Evolutionary conservation across 768 basidiomycete genomes (phyloP), one percentile per base, ranked within the genome.

Genomic region (Glaciozyma martinii): DNA sequence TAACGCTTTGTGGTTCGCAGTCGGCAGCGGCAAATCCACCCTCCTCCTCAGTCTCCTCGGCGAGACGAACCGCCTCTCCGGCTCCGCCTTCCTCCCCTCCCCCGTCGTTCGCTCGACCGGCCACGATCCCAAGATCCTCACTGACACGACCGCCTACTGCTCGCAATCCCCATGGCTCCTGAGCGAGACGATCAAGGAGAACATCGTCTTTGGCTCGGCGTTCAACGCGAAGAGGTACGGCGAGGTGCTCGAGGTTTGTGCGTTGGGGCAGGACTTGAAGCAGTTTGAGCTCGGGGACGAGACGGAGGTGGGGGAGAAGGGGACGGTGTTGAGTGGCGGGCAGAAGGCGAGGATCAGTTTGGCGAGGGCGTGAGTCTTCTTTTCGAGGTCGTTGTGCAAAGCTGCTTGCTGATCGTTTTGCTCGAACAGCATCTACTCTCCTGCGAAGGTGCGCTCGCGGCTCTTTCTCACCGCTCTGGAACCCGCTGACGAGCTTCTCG

Each of bases 141-240:
- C 30, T 84, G 59, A 86, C 70, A 79, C 79, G 55, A 82, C 87
- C 25, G 86, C 86, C 1, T 87, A 85, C 73, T 85, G 85, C 70
- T 83, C 82, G 0, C 86, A 87, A 72, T 37, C 58, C 4, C 59
- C 76, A 79, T 87, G 86, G 86, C 80, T 89, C 12, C 85, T 88
- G 73, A 86, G 89, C 74, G 87, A 86, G 2, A 87, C 87, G 0
- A 88, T 91, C 63, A 79, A 82, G 27, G 88, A 89, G 62, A 89
- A 90, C 73, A 87, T 93, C 67, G 75, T 88, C 19, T 93, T 89
- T 76, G 84, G 85, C 3, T 80, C 83, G 1, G 76, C 79, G 5
- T 80, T 78, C 85, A 81, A 88, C 70, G 79, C 80, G 65, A 75
- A 75, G n/a, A 80, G 89, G 9, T 90, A 90, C 74, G 76, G 82